Evolutionary conservation across 495 filamentous ascomycete genomes (phyloP), one percentile per base, ranked within the genome.

Genomic region (Trichoderma asperelloides): DNA sequence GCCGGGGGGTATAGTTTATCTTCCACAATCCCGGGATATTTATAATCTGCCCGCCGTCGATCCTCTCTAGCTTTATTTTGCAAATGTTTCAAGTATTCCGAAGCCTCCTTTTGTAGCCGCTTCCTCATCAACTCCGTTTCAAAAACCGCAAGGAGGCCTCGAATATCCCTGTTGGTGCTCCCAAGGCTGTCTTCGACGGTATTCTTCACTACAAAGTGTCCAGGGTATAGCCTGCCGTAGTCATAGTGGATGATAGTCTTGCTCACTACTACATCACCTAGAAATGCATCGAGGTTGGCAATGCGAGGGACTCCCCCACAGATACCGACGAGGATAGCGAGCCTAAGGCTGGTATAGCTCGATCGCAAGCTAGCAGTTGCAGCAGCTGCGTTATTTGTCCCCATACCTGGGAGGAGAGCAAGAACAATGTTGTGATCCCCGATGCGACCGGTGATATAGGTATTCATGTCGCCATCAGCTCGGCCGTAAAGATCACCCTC

Each of bases 251-350:
- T 67, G 11, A 79, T 65, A 18, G 60, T 65, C 1, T 73, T 75
- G 65, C 78, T 80, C 45, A 84, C 76, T 23, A 82, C 71, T 1
- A 82, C 78, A 68, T 84, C 80, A 4, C 81, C 80, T 2, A 83
- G 74, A n/a, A 78, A 64, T 8, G 78, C 67, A 25, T 76, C 72
- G 13, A 71, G 66, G 7, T 28, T 37, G 21, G 62, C 43, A 12
- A 47, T 66, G 9, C 51, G 51, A 8, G 75, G 77, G 2, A 74
- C 69, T 6, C 70, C 77, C 12, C 76, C 77, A 62, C 77, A 77
- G 23, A 79, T 69, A 6, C 77, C 77, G 3, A 76, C 74, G 27
- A 78, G 45, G n/a, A 78, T 63, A n/a, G 67, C 69, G 5, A 74
- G 66, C 64, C 49, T 39, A 13, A 77, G 47, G 25, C 63, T 41